Conservation (phyloP, 2,329 filamentous ascomycete species). For the Penicillium sp. region DNA sequence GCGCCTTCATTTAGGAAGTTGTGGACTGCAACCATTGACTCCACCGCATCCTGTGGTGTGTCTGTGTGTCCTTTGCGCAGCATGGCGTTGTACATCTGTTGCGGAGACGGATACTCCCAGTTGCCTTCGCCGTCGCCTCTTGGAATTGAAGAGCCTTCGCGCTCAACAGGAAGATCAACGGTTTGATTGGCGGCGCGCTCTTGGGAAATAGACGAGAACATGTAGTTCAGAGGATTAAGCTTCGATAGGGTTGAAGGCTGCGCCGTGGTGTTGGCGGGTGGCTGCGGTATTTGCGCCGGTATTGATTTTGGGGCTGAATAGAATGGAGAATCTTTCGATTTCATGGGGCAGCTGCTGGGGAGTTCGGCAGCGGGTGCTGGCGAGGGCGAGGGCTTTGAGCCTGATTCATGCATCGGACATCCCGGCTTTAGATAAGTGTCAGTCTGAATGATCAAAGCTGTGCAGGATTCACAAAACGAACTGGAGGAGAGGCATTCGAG, state of each 20-base stretch:
- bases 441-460: constrained; percentile 12
- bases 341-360: constrained; percentile 45
- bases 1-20: constrained; percentile 98
- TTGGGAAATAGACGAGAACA: constrained; percentile 86
- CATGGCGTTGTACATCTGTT: constrained; percentile 99
- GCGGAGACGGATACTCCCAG: constrained; percentile 97
- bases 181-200: constrained; percentile 70
- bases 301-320: constrained; percentile 36
- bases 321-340: constrained; percentile 52
- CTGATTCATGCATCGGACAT: constrained; percentile 67
- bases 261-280: constrained; percentile 24
- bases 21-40: constrained; percentile 96
- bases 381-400: constrained; percentile 30
- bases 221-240: constrained; percentile 85
- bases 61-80: constrained; percentile 93
- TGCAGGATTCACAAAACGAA: constrained; percentile 36
- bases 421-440: constrained; percentile 51
- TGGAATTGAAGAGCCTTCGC: constrained; percentile 89
- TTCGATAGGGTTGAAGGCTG: constrained; percentile 59
- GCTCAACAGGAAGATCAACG: constrained; percentile 70
- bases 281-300: constrained; percentile 32
- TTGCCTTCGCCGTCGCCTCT: constrained; percentile 70
- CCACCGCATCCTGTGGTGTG: constrained; percentile 87
- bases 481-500: constrained; percentile 54
- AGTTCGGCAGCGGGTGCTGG: constrained; percentile 28